Base-by-base conservation (phyloP, 2,329 filamentous ascomycete genomes). In the Trichoderma sp. region DNA sequence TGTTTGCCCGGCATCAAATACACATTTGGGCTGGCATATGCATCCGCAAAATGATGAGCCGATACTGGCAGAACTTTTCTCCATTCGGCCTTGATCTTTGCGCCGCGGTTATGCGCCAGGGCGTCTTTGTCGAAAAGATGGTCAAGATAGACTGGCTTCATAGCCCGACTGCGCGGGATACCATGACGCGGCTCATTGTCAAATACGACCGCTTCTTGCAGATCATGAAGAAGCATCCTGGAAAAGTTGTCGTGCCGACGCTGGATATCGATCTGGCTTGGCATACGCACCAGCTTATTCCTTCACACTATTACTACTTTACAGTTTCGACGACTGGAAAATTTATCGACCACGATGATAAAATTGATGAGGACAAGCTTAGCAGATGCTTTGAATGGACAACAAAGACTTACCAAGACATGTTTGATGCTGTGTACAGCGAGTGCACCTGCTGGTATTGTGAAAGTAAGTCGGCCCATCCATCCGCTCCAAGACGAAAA, bases 391-490 rank as follows among this genome's bases (percentile, higher is more conserved):
- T 97, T 80, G 90, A 92, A 80, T 94, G 90, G 89, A 97, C 94
- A 0, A 90, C 88, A 80, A 92, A 91, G 78, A 85, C 83, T 1
- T 97, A 96, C 81, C 90, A 94, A 78, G 89, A 90, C 33, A 83
- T 85, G 16, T 95, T 89, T 78, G 84, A 86, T 18, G 89, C 92
- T 68, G 88, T 94, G 5, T 97, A 95, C 81, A 92, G 89, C 1
- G 92, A 93, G 82, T 96, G 94, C 79, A 93, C 91, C 0, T 95
- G 94, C 83, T 95, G 93, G 93, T 95, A 95, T 82, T 97, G 94
- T 83, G 94, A 97, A 83, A 88, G 85, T 53, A 78, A 84, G 21
- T 79, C 87, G 2, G 84, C 79, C 86, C 7, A 0, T 16, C 12
- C 27, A 6, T 87, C 86, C 1, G 85, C 83, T 41, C 9, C 84